Percentiles rank a stretch among this genome's conserved stretches.
Conservation (phyloP, 176 grass and related monocot species). For the Oryza longistaminata region DNA sequence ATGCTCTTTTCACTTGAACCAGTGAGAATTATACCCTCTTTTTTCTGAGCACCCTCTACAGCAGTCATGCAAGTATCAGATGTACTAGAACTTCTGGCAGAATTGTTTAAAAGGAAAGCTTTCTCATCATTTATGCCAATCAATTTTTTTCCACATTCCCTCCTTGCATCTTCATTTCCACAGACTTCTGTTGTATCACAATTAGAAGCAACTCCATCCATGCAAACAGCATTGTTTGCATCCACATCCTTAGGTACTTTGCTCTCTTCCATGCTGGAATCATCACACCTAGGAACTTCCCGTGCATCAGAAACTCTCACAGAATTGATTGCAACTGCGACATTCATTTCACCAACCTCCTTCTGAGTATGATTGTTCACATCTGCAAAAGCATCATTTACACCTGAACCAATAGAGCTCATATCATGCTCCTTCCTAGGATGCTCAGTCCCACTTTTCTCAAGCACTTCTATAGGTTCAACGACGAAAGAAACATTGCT, state of each 20-base stretch:
- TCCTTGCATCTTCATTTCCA: conserved; percentile 18
- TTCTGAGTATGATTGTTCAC: conserved; percentile 22
- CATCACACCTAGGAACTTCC: neutral
- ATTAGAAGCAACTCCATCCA: conserved; percentile 15
- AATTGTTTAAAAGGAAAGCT: neutral
- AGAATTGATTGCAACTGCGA: conserved; percentile 4
- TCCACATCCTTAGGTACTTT: conserved; percentile 4
- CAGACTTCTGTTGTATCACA: neutral
- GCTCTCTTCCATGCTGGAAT: neutral
- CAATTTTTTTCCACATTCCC: conserved; percentile 9
- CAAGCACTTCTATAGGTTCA: conserved; percentile 12
- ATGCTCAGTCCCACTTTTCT: conserved; percentile 25
- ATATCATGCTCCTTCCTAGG: conserved; percentile 23
- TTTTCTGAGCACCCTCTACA: conserved; percentile 23
- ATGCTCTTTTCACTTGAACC: conserved; percentile 26
- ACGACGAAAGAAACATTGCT: neutral
- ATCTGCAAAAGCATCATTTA: neutral
- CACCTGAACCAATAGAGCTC: conserved; percentile 15
- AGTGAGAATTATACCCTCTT: conserved; percentile 26
- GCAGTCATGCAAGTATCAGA: neutral
- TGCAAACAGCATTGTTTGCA: conserved; percentile 15
- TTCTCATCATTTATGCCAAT: conserved; percentile 3
- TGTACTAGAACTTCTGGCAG: neutral
- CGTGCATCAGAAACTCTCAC: conserved; percentile 12
- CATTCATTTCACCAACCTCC: conserved; percentile 27